Conservation (phyloP, 2,329 filamentous ascomycete species). For the Phoma sp. region DNA sequence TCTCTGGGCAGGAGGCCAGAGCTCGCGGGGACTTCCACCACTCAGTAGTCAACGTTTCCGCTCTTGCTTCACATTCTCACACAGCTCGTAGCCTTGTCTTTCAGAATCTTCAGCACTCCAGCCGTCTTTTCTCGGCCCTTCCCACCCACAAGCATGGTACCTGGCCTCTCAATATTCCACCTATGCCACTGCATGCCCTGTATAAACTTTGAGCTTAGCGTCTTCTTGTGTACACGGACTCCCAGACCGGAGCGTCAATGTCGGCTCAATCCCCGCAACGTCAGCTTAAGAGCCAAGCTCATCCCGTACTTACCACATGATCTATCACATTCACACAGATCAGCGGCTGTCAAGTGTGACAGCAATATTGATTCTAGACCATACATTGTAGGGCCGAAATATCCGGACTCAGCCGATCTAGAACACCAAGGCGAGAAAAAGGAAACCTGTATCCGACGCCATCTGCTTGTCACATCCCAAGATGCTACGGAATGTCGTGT, state of each 20-base stretch:
- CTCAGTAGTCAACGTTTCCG: constrained; percentile 1
- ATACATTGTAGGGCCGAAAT: neutral
- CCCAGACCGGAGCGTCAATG: neutral
- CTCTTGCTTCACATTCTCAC: constrained; percentile 6
- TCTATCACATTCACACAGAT: neutral
- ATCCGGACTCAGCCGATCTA: constrained; percentile 1
- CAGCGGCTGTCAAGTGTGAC: constrained; percentile 12
- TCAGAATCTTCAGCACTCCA: neutral
- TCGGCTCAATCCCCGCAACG: neutral
- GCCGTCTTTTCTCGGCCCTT: neutral
- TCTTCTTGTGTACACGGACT: neutral
- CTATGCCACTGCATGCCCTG: neutral
- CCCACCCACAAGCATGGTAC: neutral
- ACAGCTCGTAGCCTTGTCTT: neutral
- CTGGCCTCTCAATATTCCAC: neutral
- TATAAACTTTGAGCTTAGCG: constrained; percentile 1
- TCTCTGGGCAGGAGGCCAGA: constrained; percentile 9
- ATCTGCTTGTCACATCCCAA: neutral
- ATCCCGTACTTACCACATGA: neutral
- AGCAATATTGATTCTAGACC: constrained; percentile 1
- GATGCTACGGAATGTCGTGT: neutral
- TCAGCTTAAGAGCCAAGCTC: neutral
- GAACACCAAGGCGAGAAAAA: constrained; percentile 11
- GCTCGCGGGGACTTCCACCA: constrained; percentile 6
- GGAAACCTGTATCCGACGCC: constrained; percentile 9